phyloP scores from a whole-genome alignment of 2,329 filamentous ascomycete genomes.

The Colletotrichum trifolii region DNA sequence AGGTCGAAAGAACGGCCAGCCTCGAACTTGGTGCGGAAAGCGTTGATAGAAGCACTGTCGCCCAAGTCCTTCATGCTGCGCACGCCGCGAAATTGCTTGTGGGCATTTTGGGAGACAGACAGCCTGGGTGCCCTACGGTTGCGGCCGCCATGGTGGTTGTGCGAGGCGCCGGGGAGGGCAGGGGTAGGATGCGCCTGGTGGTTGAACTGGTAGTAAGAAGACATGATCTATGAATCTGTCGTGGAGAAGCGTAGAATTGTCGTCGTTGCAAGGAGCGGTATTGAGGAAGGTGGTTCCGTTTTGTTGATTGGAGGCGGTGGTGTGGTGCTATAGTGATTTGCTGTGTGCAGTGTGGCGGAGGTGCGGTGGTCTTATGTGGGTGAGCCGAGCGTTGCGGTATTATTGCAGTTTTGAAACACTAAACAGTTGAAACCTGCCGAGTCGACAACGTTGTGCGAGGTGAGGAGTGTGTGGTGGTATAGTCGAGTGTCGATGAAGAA shows the following conservation, averaged over 20 bases:
- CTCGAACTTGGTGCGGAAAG: constrained; percentile 90
- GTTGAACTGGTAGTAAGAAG: constrained; percentile 73
- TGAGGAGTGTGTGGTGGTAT: constrained; percentile 3
- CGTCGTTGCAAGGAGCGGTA: constrained; percentile 10
- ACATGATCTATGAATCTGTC: constrained; percentile 58
- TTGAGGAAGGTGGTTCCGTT: constrained; percentile 1
- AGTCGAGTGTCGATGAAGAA: not conserved
- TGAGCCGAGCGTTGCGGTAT: constrained; percentile 36
- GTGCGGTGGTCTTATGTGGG: constrained; percentile 28
- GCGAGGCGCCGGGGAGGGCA: constrained; percentile 66
- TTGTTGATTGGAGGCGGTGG: constrained; percentile 29
- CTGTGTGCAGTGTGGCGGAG: constrained; percentile 19
- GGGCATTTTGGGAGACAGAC: constrained; percentile 82
- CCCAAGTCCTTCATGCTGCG: constrained; percentile 88
- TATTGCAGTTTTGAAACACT: constrained; percentile 33
- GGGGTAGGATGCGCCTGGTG: constrained; percentile 67
- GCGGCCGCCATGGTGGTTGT: constrained; percentile 86
- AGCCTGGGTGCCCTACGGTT: constrained; percentile 86
- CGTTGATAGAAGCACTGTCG: constrained; percentile 79
- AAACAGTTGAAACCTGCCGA: constrained; percentile 35
- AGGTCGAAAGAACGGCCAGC: constrained; percentile 93
- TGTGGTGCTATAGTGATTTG: not conserved
- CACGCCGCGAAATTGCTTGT: constrained; percentile 87
- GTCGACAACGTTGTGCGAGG: constrained; percentile 32
- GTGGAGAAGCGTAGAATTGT: constrained; percentile 13